Percentiles rank a stretch among this genome's conserved stretches.
Evolutionary conservation across 352 stramenopile species (phyloP).

Genomic region (Elongisporangium prolatum): DNA sequence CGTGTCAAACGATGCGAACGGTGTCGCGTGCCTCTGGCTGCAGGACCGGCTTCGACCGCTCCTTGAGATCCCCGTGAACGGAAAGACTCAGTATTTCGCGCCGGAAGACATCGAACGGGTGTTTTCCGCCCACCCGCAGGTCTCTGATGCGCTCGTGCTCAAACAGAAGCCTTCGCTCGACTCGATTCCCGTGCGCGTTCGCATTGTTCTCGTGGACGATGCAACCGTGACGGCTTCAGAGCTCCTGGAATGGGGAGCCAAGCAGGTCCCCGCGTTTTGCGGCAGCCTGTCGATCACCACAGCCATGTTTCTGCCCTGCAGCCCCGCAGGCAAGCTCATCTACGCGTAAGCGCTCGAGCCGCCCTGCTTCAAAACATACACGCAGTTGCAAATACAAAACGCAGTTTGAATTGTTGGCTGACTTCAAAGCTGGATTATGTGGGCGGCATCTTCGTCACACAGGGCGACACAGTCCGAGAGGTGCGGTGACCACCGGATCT

Average conservation of each 20-base stretch:
- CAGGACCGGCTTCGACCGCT: conserved; percentile 51
- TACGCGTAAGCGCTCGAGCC: conserved; percentile 41
- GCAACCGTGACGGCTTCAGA: conserved; percentile 17
- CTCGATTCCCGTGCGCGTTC: conserved; percentile 18
- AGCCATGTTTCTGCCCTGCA: conserved; percentile 68
- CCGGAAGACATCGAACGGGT: conserved; percentile 38
- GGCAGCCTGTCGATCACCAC: conserved; percentile 43
- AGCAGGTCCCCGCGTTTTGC: conserved; percentile 29
- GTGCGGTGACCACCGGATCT: conserved; percentile 89
- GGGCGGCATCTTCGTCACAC: conserved; percentile 92
- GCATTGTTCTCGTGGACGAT: conserved; percentile 28
- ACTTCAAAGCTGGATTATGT: conserved; percentile 87
- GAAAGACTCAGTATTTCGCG: conserved; percentile 14
- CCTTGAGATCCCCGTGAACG: conserved; percentile 28
- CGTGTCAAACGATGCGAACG: conserved; percentile 9
- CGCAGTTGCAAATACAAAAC: neutral
- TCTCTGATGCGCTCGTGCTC: conserved; percentile 53
- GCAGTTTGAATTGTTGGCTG: neutral
- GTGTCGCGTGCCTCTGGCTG: conserved; percentile 53
- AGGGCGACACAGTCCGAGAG: conserved; percentile 96
- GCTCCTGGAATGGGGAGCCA: conserved; percentile 29
- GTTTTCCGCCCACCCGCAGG: conserved; percentile 26
- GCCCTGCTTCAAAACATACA: conserved; percentile 1
- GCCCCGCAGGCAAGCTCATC: conserved; percentile 79
- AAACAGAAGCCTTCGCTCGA: conserved; percentile 19